Evolutionary conservation across 1,139 yeast species (phyloP), one percentile per base, ranked within the genome.

Genomic region (Yamadazyma taylorii): DNA sequence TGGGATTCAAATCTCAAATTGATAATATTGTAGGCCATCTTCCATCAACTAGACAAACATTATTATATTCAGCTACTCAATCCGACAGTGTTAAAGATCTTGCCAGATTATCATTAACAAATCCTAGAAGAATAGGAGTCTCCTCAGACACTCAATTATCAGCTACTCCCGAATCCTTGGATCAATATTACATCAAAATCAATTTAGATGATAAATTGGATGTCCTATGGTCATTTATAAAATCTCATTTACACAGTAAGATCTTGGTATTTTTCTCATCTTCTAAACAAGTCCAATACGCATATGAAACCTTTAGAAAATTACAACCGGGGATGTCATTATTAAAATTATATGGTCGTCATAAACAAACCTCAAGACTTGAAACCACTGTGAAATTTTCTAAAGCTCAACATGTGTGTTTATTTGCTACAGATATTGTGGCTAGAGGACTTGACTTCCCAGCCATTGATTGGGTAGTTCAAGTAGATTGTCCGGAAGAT

Each of bases 371-470:
- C 8, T 86, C 97, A 1, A 75, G 99, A 55, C 75, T 90, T 41
- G 98, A 94, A 55, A 86, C 96, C 9, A 82, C 95, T 2, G 75
- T 76, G 44, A 87, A 89, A 60, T 92, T 90, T 57, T 79, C 94
- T 11, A 80, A 84, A 40, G 87, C 97, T 2, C 89, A 85, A 49
- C 80, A 86, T 44, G 92, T 88, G 11, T 90, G 97, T 65, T 66
- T 92, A 33, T 85, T 92, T 58, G 96, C 97, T 3, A 92, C 99
- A 0, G 99, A 92, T 66, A 87, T 92, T 39, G 97, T 90, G 21
- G 97, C 99, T 1, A 75, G 99, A 59, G 99, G 99, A 11, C 76
- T 92, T 38, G 99, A 92, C 63, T 90, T 94, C 65, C 98, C 99
- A 0, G 85, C 96, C 1, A 88, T 92, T 38, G 97, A 92, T 54